Evolutionary conservation across 2,329 filamentous ascomycete genomes (phyloP).

Genomic region (Colletotrichum sp.): DNA sequence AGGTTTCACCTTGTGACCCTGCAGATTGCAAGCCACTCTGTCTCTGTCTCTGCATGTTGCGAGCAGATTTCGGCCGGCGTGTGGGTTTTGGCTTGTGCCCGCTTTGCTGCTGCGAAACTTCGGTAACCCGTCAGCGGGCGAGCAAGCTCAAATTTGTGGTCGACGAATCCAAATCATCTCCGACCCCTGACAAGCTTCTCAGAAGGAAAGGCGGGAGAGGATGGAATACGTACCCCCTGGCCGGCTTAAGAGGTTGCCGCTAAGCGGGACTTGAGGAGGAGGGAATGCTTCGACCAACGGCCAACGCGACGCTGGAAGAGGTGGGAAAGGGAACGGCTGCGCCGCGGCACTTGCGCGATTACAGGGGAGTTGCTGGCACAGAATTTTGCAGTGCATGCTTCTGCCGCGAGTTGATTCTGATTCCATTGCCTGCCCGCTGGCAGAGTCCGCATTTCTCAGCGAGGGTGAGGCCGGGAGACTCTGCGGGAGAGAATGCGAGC

Average conservation of each 20-base stretch:
- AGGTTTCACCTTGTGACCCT: constrained; percentile 1
- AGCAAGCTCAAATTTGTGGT: background rate
- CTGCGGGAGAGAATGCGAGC: background rate
- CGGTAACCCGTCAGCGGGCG: background rate
- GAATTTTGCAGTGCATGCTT: background rate
- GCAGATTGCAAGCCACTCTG: background rate
- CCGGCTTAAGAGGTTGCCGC: background rate
- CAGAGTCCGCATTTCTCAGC: background rate
- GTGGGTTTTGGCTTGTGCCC: background rate
- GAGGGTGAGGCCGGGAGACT: background rate
- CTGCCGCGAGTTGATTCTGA: background rate
- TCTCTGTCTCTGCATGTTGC: background rate
- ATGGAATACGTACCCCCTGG: background rate
- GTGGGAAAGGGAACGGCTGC: background rate
- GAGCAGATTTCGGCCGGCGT: background rate
- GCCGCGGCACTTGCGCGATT: constrained; percentile 5
- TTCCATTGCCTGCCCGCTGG: background rate
- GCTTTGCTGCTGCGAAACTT: background rate
- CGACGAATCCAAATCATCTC: background rate
- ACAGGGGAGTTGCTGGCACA: background rate
- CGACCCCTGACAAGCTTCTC: background rate
- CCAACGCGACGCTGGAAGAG: background rate
- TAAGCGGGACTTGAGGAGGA: background rate
- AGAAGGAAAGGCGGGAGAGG: background rate
- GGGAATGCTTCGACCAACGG: background rate